phyloP scores from a whole-genome alignment of 73 alveolate genomes.

The Paramecium biaurelia region DNA sequence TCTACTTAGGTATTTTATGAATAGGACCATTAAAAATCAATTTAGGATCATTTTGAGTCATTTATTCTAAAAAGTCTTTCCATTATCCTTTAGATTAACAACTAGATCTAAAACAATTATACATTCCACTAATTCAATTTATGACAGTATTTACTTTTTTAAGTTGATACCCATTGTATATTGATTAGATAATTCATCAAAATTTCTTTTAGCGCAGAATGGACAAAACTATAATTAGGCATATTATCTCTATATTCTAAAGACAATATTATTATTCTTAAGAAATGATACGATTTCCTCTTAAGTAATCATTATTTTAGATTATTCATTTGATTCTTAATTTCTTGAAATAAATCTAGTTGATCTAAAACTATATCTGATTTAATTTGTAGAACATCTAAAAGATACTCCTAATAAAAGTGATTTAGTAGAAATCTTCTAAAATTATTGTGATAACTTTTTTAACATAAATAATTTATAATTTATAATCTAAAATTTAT shows the following conservation, averaged over 20 bases:
- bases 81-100: constrained; percentile 61
- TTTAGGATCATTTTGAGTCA: background rate
- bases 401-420: background rate
- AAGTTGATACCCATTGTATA: constrained; percentile 66
- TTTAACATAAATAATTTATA: background rate
- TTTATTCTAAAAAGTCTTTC: background rate
- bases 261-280: background rate
- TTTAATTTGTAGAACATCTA: background rate
- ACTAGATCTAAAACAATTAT: constrained; percentile 73
- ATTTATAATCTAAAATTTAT: background rate
- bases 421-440: background rate
- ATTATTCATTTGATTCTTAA: background rate
- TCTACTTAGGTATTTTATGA: background rate
- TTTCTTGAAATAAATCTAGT: background rate
- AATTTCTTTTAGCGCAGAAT: constrained; percentile 78
- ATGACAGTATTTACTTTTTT: background rate
- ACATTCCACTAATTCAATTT: constrained; percentile 66
- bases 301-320: background rate
- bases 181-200: constrained; percentile 70
- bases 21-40: background rate
- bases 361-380: background rate
- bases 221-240: constrained; percentile 73
- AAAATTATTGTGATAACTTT: background rate
- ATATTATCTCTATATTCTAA: background rate
- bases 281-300: background rate